phyloP scores from a whole-genome alignment of 2,329 filamentous ascomycete species.

The Calonectria hawksworthii region DNA sequence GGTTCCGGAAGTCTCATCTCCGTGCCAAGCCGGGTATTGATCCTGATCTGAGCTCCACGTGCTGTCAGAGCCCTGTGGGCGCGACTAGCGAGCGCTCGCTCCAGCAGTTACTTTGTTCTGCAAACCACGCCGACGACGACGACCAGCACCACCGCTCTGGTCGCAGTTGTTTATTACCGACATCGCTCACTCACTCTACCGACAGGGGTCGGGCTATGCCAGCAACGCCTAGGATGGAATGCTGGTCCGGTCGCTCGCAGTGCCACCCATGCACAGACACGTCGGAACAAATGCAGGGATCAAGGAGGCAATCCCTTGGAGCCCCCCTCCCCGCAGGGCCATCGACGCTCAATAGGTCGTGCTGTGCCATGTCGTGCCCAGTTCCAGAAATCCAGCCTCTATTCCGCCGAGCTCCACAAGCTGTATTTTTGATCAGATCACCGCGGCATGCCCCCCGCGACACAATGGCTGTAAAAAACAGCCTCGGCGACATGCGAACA shows the following conservation, averaged over 20 bases:
- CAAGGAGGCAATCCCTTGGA: not conserved
- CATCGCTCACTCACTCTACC: not conserved
- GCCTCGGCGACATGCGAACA: not conserved
- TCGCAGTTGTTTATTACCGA: not conserved
- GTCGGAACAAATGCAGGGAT: not conserved
- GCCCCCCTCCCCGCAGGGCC: not conserved
- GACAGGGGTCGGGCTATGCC: not conserved
- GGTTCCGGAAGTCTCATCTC: constrained; percentile 6
- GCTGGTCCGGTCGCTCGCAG: not conserved
- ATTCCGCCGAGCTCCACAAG: not conserved
- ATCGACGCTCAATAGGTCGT: not conserved
- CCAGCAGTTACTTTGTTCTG: not conserved
- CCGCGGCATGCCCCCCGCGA: not conserved
- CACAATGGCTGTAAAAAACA: not conserved
- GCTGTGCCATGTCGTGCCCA: not conserved
- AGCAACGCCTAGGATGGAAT: not conserved
- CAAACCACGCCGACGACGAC: not conserved
- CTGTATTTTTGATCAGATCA: not conserved
- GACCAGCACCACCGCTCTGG: not conserved
- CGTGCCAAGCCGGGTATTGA: constrained; percentile 2
- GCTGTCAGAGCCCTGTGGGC: not conserved
- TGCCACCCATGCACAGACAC: not conserved
- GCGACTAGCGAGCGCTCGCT: not conserved
- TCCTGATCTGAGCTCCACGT: constrained; percentile 8
- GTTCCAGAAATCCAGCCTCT: not conserved